A percentile compares a stretch with the other conserved stretches of the same genome.
These are phyloP conservation scores for Acrocalymma vagum DNA, from an alignment of 2,329 filamentous ascomycete species.

Conservation along the genomic window DNA sequence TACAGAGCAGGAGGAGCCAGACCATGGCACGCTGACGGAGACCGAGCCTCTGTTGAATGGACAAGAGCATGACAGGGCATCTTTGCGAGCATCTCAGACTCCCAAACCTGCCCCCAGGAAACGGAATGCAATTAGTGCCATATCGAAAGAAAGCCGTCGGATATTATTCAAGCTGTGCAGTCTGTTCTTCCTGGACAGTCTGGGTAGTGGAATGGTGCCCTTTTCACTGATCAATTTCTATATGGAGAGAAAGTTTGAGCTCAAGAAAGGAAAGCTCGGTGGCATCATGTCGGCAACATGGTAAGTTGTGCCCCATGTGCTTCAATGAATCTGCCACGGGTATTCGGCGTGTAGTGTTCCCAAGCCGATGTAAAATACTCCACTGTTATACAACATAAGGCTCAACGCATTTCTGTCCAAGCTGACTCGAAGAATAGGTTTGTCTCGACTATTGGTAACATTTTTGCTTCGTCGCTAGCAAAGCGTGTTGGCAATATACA, in stretches of 20 bases:
- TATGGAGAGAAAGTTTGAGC: constrained; percentile 65
- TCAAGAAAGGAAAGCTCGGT: constrained; percentile 62
- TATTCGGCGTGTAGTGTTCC: no score
- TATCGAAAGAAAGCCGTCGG: constrained; percentile 63
- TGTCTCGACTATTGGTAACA: constrained; percentile 39
- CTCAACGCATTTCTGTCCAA: no score
- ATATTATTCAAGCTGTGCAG: constrained; percentile 70
- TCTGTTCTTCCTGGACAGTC: constrained; percentile 73
- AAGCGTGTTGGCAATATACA: constrained; percentile 67
- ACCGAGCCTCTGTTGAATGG: constrained; percentile 35
- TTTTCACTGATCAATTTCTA: constrained; percentile 60
- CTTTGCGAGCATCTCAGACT: constrained; percentile 20
- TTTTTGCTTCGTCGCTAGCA: constrained; percentile 59
- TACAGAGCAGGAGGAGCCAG: constrained; percentile 9
- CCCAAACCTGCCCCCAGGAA: constrained; percentile 22
- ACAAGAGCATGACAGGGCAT: constrained; percentile 1
- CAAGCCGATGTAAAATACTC: no score
- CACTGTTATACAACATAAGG: no score
- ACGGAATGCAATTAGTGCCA: constrained; percentile 57
- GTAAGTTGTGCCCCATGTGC: constrained; percentile 19
- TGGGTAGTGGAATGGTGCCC: constrained; percentile 74
- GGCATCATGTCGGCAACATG: constrained; percentile 61
- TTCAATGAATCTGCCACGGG: no score
- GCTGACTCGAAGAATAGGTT: constrained; percentile 31
- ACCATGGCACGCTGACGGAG: constrained; percentile 16